These are phyloP conservation scores for Dichotomopilus funicola DNA, from an alignment of 2,329 filamentous ascomycete genomes.

Conservation along the genomic window DNA sequence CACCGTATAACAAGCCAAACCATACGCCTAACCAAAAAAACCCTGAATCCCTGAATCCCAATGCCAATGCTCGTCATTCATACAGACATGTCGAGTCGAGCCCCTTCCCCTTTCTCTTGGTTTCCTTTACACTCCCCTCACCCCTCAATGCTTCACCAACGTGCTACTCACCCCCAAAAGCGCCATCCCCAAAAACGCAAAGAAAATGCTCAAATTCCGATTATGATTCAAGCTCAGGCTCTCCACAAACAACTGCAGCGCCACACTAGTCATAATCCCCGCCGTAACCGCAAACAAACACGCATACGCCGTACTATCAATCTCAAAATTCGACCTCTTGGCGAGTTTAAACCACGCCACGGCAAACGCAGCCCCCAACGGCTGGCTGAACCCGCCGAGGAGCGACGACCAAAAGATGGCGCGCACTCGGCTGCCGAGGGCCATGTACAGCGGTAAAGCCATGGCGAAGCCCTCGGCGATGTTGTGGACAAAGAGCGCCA, in stretches of 20 bases:
- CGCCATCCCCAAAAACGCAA: slow-evolving; percentile 81
- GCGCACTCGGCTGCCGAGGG: slow-evolving; percentile 68
- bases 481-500: slow-evolving; percentile 96
- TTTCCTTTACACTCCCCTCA: too few species aligned
- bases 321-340: slow-evolving; percentile 40
- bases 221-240: slow-evolving; percentile 76
- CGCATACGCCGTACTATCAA: slow-evolving; percentile 59
- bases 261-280: slow-evolving; percentile 94
- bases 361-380: slow-evolving; percentile 75
- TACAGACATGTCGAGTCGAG: neutral
- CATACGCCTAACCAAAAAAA: too few species aligned
- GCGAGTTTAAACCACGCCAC: slow-evolving; percentile 79
- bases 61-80: neutral
- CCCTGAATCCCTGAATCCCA: too few species aligned
- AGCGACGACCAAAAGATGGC: slow-evolving; percentile 81
- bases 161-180: slow-evolving; percentile 80
- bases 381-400: slow-evolving; percentile 81
- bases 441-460: slow-evolving; percentile 87
- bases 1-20: neutral
- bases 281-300: slow-evolving; percentile 82
- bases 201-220: slow-evolving; percentile 67
- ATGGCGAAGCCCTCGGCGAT: slow-evolving; percentile 96
- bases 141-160: slow-evolving; percentile 15
- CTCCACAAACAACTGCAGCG: slow-evolving; percentile 82
- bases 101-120: too few species aligned